These are phyloP conservation scores for Diospyros kaki DNA, from an alignment of 148 eudicot genomes.

Conservation along the genomic window DNA sequence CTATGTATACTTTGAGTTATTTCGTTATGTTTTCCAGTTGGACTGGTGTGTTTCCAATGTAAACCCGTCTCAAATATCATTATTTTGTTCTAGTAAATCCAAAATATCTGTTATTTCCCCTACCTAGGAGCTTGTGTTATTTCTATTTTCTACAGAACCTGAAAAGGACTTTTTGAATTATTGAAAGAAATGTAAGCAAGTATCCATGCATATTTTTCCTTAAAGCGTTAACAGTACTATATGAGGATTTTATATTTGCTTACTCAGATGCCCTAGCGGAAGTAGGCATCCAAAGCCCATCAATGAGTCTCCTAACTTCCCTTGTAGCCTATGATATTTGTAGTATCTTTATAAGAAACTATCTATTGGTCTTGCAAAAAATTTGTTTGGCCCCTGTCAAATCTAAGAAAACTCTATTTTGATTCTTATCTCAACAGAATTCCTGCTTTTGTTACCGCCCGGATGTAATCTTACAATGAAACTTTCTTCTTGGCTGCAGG, in stretches of 20 bases:
- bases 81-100: neutral
- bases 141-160: neutral
- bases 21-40: neutral
- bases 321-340: neutral
- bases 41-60: neutral
- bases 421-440: neutral
- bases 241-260: neutral
- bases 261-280: neutral
- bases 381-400: neutral
- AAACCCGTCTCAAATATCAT: neutral
- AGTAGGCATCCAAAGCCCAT: neutral
- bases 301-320: neutral
- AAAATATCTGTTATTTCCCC: neutral
- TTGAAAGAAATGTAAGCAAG: neutral
- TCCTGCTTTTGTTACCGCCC: too few relatives aligned
- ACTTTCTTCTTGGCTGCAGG: slow-evolving; percentile 31
- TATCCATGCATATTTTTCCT: neutral
- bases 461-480: neutral
- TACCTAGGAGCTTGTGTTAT: neutral
- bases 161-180: neutral
- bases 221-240: too few relatives aligned
- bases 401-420: neutral
- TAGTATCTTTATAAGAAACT: neutral
- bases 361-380: neutral
- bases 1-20: too few relatives aligned